Evolutionary conservation across 1,139 yeast species (phyloP), one percentile per base, ranked within the genome.

Genomic region (Sugiyamaella pinicola): DNA sequence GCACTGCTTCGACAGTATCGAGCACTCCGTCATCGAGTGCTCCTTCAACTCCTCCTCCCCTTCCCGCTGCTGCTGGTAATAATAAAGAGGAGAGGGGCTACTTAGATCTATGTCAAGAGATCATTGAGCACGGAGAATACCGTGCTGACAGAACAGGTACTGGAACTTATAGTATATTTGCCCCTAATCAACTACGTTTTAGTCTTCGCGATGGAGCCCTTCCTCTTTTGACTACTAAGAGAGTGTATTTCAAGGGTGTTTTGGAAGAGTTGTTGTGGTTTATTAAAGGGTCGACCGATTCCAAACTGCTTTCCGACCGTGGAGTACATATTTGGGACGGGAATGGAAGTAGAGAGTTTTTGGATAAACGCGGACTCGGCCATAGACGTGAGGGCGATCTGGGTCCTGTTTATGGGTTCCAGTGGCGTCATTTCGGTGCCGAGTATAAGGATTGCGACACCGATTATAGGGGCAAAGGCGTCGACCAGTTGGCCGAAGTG

Each of bases 381-480:
- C 77, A 87, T 55, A 83, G 96, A 65, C 78, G 93, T 58, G 97
- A 83, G 64, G 98, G 98, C 53, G 99, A 93, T 71, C 73, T 93
- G 62, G 99, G 99, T 0, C 99, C 99, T 1, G 97, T 93, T 2
- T 93, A 93, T 68, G 99, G 99, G 0, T 93, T 95, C 73, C 99
- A 93, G 71, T 93, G 99, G 99, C 82, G 99, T 65, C 99, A 95
- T 70, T 93, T 95, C 68, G 99, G 99, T 28, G 99, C 99, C 3
- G 82, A 85, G 60, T 93, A 93, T 69, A 75, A 67, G 39, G 90
- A 88, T 54, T 89, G 96, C 66, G 91, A 91, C 58, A 77, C 91
- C 5, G 95, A 93, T 69, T 93, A 93, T 65, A 68, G 85, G 0
- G 93, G 91, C 4, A 78, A 88, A 67, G 99, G 99, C 3, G 85